Evolutionary conservation across 2,329 filamentous ascomycete species (phyloP).

Genomic region (Monascus ruber): DNA sequence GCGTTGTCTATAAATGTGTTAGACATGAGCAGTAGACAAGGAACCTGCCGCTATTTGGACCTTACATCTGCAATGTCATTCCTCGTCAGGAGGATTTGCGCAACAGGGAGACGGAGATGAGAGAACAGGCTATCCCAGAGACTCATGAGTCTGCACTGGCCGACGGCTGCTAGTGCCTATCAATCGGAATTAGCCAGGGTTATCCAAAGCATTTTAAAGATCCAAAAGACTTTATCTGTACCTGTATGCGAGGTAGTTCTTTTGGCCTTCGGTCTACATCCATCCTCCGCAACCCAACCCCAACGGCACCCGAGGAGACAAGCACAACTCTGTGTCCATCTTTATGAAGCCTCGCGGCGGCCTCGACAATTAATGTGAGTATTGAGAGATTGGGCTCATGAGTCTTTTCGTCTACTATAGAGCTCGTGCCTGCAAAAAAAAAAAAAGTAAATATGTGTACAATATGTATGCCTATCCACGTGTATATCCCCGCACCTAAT

Average conservation of each 20-base stretch:
- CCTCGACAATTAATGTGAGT: constrained; percentile 86
- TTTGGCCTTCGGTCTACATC: constrained; percentile 78
- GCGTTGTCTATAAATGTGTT: constrained; percentile 51
- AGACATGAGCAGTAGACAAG: constrained; percentile 2
- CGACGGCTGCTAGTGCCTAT: constrained; percentile 82
- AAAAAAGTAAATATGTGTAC: constrained; percentile 7
- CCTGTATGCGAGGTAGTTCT: constrained; percentile 77
- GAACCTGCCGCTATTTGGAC: background rate
- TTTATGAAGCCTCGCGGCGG: constrained; percentile 71
- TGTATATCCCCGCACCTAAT: constrained; percentile 21
- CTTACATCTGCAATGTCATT: constrained; percentile 91
- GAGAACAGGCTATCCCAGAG: constrained; percentile 90
- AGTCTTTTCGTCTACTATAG: constrained; percentile 94
- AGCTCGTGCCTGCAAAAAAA: constrained; percentile 66
- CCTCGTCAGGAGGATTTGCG: constrained; percentile 85
- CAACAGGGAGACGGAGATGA: constrained; percentile 79
- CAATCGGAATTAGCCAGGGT: constrained; percentile 4
- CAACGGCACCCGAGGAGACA: constrained; percentile 94
- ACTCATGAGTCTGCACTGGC: constrained; percentile 87
- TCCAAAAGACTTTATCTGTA: constrained; percentile 18
- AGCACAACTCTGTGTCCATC: constrained; percentile 92
- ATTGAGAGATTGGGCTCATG: constrained; percentile 89
- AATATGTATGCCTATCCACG: background rate
- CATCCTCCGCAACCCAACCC: constrained; percentile 84
- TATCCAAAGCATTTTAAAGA: background rate